These are phyloP conservation scores for Lepiota brunneoincarnata DNA, from an alignment of 768 basidiomycete genomes.

Conservation along the genomic window DNA sequence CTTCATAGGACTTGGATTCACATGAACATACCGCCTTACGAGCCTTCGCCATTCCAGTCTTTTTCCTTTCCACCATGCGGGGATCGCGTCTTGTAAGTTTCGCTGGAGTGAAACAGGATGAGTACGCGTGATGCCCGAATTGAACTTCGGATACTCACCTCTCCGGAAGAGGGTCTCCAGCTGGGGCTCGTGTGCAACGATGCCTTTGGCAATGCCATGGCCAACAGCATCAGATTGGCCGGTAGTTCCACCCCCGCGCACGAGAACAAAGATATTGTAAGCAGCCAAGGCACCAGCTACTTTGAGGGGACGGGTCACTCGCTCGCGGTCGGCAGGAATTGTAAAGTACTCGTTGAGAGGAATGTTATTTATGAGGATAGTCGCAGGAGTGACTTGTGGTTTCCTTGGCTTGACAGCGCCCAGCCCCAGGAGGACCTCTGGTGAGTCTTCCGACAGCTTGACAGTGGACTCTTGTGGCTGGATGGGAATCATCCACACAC, in stretches of 20 bases:
- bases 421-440: constrained; percentile 26
- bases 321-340: constrained; percentile 72
- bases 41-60: constrained; percentile 90
- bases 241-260: constrained; percentile 84
- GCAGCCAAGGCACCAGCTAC: constrained; percentile 81
- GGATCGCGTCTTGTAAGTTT: constrained; percentile 89
- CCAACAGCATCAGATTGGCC: constrained; percentile 91
- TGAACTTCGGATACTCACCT: constrained; percentile 47
- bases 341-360: constrained; percentile 81
- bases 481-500: constrained; percentile 89
- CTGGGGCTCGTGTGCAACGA: constrained; percentile 69
- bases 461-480: constrained; percentile 21
- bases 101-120: constrained; percentile 42
- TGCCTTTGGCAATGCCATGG: constrained; percentile 71
- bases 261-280: constrained; percentile 75
- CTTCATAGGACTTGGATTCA: background rate
- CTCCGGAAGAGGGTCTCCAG: constrained; percentile 63
- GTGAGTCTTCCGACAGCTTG: constrained; percentile 13
- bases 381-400: constrained; percentile 45
- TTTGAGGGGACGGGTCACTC: constrained; percentile 79
- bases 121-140: background rate
- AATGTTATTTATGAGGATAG: constrained; percentile 82
- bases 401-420: constrained; percentile 19
- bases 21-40: constrained; percentile 75
- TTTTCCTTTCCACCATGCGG: constrained; percentile 98